These are phyloP conservation scores for Aspergillus sp. DNA, from an alignment of 2,329 filamentous ascomycete species.

Conservation along the genomic window DNA sequence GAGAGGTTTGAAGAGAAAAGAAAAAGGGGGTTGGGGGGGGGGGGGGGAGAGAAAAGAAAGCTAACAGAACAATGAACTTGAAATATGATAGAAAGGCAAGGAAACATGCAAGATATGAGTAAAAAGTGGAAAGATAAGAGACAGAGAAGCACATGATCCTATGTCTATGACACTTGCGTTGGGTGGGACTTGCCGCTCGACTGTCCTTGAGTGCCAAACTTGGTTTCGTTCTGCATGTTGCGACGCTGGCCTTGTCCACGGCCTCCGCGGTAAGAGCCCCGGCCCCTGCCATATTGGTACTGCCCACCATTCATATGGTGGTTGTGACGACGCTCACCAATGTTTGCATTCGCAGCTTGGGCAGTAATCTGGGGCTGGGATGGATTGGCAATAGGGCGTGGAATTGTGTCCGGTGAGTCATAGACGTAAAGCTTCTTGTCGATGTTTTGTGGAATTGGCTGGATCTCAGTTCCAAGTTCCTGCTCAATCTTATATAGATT, in stretches of 20 bases:
- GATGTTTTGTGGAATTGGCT: constrained; percentile 89
- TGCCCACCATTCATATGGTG: constrained; percentile 39
- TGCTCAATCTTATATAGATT: constrained; percentile 99
- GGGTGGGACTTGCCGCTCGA: constrained; percentile 32
- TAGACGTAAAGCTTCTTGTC: constrained; percentile 99
- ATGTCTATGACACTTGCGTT: constrained; percentile 32
- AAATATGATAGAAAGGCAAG: constrained; percentile 1
- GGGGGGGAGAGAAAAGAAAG: constrained; percentile 9
- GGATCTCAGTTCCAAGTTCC: constrained; percentile 94
- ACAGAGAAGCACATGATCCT: neutral
- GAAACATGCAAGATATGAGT: neutral
- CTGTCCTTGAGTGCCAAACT: constrained; percentile 31
- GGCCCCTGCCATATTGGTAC: constrained; percentile 40
- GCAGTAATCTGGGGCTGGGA: constrained; percentile 33
- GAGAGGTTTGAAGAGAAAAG: neutral
- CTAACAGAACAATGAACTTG: constrained; percentile 5
- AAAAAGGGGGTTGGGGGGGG: constrained; percentile 9
- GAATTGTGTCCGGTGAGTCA: constrained; percentile 92
- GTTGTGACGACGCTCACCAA: constrained; percentile 39
- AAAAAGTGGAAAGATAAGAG: neutral
- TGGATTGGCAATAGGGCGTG: constrained; percentile 70
- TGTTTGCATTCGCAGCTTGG: constrained; percentile 24
- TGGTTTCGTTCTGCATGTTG: constrained; percentile 36
- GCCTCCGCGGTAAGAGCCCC: constrained; percentile 46
- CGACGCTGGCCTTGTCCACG: constrained; percentile 47